Evolutionary conservation across 306 rosid genomes (phyloP).

Genomic region (Glycyrrhiza uralensis): DNA sequence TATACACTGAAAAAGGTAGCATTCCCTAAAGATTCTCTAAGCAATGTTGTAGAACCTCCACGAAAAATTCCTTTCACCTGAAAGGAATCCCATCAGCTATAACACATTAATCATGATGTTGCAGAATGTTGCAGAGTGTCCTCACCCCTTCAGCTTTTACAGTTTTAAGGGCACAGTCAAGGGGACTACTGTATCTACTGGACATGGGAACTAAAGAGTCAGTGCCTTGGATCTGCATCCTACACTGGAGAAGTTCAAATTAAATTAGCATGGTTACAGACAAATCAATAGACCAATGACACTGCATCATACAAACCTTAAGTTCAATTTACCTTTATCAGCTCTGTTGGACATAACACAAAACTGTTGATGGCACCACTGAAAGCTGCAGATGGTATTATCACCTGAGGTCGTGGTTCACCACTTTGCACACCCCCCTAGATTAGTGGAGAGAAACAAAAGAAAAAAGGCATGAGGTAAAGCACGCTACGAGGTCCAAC

Average conservation of each 20-base stretch:
- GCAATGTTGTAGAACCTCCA: conserved; percentile 67
- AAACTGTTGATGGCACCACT: conserved; percentile 85
- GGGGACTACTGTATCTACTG: conserved; percentile 70
- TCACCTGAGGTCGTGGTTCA: conserved; percentile 58
- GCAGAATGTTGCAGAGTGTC: conserved; percentile 28
- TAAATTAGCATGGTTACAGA: conserved; percentile 26
- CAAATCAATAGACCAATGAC: not conserved
- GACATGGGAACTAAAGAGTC: conserved; percentile 69
- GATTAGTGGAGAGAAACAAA: conserved; percentile 26
- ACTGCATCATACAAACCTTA: conserved; percentile 18
- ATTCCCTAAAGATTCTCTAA: conserved; percentile 78
- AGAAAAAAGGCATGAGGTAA: not conserved
- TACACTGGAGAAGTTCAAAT: conserved; percentile 72
- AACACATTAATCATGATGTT: conserved; percentile 25
- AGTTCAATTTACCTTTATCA: conserved; percentile 67
- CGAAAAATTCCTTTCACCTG: conserved; percentile 86
- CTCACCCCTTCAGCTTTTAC: conserved; percentile 80
- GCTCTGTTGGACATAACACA: conserved; percentile 86
- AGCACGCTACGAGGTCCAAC: conserved; percentile 8
- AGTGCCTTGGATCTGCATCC: conserved; percentile 95
- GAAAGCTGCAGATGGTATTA: conserved; percentile 87
- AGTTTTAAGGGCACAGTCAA: conserved; percentile 67
- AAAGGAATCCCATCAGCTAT: conserved; percentile 46
- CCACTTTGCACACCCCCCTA: conserved; percentile 67
- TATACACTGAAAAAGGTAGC: conserved; percentile 65